Percentiles rank a stretch among this genome's conserved stretches.
Conservation (phyloP, 805 yeast genomes). For the Saturnispora dispora region DNA sequence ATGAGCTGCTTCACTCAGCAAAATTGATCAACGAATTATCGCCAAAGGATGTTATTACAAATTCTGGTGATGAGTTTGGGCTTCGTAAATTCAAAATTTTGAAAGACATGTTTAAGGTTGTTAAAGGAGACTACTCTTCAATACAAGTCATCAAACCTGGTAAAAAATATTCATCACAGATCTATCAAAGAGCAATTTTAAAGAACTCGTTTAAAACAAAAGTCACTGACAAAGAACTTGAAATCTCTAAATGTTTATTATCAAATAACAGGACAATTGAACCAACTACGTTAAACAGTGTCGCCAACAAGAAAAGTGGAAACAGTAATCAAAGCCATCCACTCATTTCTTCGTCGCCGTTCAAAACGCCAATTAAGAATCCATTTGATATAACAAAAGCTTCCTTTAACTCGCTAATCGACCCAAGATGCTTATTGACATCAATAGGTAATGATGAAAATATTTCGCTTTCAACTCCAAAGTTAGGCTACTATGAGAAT, state of each 20-base stretch:
- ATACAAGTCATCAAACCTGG: slow-evolving; percentile 25
- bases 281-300: neutral
- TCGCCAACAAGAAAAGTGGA: neutral
- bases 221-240: neutral
- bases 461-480: neutral
- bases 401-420: neutral
- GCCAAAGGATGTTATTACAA: slow-evolving; percentile 11
- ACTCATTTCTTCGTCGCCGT: slow-evolving; percentile 3
- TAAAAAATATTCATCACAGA: slow-evolving; percentile 23
- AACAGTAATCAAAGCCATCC: neutral
- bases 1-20: slow-evolving; percentile 19
- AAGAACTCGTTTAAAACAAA: neutral
- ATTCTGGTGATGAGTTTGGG: slow-evolving; percentile 16
- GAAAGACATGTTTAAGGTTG: slow-evolving; percentile 20
- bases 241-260: neutral
- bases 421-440: neutral
- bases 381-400: neutral
- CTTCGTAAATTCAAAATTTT: slow-evolving; percentile 18
- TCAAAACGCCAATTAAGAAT: neutral
- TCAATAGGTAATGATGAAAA: neutral
- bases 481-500: neutral
- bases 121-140: slow-evolving; percentile 9
- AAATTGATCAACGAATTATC: slow-evolving; percentile 19
- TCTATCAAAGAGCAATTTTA: slow-evolving; percentile 12
- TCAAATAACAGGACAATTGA: neutral